phyloP scores from a whole-genome alignment of 495 filamentous ascomycete genomes.

The Parachaetomium inaequale region DNA sequence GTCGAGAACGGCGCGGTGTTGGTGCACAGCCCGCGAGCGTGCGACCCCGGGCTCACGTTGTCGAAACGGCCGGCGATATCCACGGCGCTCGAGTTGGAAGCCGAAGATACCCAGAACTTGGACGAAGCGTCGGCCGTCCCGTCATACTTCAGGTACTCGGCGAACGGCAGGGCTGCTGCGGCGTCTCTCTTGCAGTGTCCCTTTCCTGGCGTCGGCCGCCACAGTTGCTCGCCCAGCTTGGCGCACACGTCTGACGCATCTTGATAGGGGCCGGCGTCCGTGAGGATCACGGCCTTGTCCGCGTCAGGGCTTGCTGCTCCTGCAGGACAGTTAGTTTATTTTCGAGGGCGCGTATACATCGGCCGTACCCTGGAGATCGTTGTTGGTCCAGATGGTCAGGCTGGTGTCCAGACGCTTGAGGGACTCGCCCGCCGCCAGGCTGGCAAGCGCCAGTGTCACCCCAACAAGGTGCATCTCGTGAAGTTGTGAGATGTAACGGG shows the following conservation, averaged over 20 bases:
- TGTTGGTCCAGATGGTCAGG: constrained; percentile 38
- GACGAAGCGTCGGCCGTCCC: constrained; percentile 21
- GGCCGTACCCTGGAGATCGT: constrained; percentile 42
- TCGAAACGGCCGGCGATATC: constrained; percentile 4
- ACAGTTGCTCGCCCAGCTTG: constrained; percentile 43
- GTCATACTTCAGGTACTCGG: constrained; percentile 41
- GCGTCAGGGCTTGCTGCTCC: constrained; percentile 37
- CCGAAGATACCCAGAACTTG: constrained; percentile 41
- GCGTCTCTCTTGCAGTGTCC: constrained; percentile 19
- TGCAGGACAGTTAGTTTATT: constrained; percentile 19
- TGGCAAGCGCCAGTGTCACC: constrained; percentile 16
- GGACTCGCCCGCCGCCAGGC: constrained; percentile 25
- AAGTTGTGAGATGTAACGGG: not conserved
- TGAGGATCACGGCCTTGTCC: constrained; percentile 40
- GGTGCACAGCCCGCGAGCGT: constrained; percentile 41
- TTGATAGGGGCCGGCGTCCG: constrained; percentile 26
- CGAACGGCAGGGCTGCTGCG: constrained; percentile 30
- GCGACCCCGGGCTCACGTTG: not conserved
- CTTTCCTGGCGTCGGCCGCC: constrained; percentile 33
- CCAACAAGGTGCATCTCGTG: constrained; percentile 17
- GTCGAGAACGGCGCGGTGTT: constrained; percentile 47
- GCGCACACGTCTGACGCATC: constrained; percentile 13
- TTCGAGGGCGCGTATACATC: not conserved
- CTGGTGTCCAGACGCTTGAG: constrained; percentile 37
- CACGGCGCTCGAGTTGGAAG: constrained; percentile 9